Evolutionary conservation across 2,329 filamentous ascomycete genomes (phyloP), one percentile per base, ranked within the genome.

Genomic region (Epichloe scottii): DNA sequence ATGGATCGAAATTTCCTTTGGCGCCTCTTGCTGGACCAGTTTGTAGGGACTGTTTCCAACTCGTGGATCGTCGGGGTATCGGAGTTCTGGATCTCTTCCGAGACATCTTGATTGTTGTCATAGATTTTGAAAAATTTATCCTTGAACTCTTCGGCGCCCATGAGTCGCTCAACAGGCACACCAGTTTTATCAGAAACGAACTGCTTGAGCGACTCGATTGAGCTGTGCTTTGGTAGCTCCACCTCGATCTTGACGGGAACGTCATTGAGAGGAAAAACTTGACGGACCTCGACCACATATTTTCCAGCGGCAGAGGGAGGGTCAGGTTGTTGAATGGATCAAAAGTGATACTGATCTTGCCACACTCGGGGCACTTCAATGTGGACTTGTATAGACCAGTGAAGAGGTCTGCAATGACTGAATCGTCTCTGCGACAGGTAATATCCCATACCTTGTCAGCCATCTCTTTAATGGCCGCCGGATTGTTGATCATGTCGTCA

Each of bases 321-420:
- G 93, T 96, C 53, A 98, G 71, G 57, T 94, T 93, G 66, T 89
- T 96, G 74, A 95, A 98, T 0, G 93, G 93, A 64, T 98, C 93
- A 62, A 98, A 98, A 0, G 93, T 97, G 60, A 98, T 95, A 77
- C 90, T 96, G 68, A 97, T 86, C 70, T 97, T 98, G 59, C 85
- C 78, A 66, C 93, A 98, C 7, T 78, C 79, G 0, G 93, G 93
- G 63, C 93, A 98, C 56, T 93, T 85, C 56, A 98, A 78, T 0
- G 91, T 97, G 43, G 94, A 97, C 71, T 97, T 96, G 77, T 97
- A 98, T 77, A 97, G 89, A 56, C 93, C 93, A 21, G 89, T 94
- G 66, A 98, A 98, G 11, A 98, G 76, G 63, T 98, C 93, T 52
- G 89, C 91, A 57, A 96, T 87, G 40, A 97, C 85, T 0, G 93